phyloP scores from a whole-genome alignment of 352 stramenopile genomes.

The Phytophthora colocasiae region DNA sequence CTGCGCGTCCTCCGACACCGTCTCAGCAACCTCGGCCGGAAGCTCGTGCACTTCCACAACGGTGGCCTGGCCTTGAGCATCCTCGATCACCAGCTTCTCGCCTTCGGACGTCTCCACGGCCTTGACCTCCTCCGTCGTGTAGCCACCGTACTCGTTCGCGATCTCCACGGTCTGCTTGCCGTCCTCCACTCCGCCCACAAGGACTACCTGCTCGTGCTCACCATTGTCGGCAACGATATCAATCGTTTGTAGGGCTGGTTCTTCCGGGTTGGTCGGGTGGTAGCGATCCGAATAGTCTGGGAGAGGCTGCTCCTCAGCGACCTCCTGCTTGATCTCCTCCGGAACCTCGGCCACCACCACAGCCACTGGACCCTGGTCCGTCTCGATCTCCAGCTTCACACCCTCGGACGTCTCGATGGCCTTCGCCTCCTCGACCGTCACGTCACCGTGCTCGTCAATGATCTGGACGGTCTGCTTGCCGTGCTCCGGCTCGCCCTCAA shows the following conservation, averaged over 20 bases:
- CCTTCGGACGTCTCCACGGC: neutral
- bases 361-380: constrained; percentile 4
- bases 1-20: neutral
- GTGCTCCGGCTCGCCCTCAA: constrained; percentile 18
- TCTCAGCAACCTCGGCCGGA: neutral
- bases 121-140: neutral
- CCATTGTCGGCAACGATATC: neutral
- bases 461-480: constrained; percentile 15
- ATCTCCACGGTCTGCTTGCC: neutral
- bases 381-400: constrained; percentile 13
- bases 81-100: neutral
- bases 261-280: too few species aligned
- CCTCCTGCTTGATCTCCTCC: constrained; percentile 10
- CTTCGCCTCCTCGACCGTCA: constrained; percentile 7
- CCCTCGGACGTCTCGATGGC: constrained; percentile 9
- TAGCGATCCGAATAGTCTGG: too few species aligned
- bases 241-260: neutral
- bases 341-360: constrained; percentile 7
- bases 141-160: neutral
- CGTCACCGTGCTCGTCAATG: constrained; percentile 8
- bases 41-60: neutral
- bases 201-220: neutral
- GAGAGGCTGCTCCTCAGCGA: neutral
- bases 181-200: neutral
- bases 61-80: neutral